A percentile compares a stretch with the other conserved stretches of the same genome.
Evolutionary conservation across 2,329 filamentous ascomycete genomes (phyloP).

Genomic region (Fusarium redolens): DNA sequence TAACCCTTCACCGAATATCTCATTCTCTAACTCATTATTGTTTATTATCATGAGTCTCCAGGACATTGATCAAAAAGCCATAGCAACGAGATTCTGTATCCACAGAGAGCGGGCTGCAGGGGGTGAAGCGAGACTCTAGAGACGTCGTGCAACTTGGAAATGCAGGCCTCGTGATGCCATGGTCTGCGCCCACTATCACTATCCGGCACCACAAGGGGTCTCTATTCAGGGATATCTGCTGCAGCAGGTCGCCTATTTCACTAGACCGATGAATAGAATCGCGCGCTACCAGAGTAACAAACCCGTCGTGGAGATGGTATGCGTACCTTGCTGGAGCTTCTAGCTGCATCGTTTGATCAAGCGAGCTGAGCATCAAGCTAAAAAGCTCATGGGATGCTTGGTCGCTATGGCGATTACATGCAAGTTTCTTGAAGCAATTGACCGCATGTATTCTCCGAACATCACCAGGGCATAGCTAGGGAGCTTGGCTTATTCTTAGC

Average conservation of each 20-base stretch:
- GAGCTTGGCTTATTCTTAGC: conserved; percentile 33
- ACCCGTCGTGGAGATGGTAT: conserved; percentile 26
- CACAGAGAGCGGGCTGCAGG: conserved; percentile 34
- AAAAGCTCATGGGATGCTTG: conserved; percentile 24
- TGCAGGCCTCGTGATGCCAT: conserved; percentile 40
- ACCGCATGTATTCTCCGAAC: conserved; percentile 16
- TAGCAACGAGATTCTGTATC: conserved; percentile 32
- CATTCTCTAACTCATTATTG: conserved; percentile 2
- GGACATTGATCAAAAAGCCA: conserved; percentile 23
- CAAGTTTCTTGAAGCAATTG: conserved; percentile 32
- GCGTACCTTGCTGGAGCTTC: conserved; percentile 28
- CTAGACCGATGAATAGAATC: conserved; percentile 24
- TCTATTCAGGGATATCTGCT: conserved; percentile 29
- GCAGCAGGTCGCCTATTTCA: conserved; percentile 24
- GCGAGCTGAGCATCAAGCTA: conserved; percentile 35
- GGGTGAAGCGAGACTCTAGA: conserved; percentile 35
- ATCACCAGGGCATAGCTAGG: conserved; percentile 32
- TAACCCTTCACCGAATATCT: conserved; percentile 3
- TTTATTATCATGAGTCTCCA: conserved; percentile 25
- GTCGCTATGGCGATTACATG: conserved; percentile 35
- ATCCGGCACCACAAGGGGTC: conserved; percentile 20
- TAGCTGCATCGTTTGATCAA: conserved; percentile 31
- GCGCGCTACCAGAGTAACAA: conserved; percentile 11
- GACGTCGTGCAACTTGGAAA: conserved; percentile 37
- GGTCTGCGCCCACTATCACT: conserved; percentile 32